Evolutionary conservation across 2,329 filamentous ascomycete genomes (phyloP), one percentile per base, ranked within the genome.

Genomic region (Talaromyces sp.): DNA sequence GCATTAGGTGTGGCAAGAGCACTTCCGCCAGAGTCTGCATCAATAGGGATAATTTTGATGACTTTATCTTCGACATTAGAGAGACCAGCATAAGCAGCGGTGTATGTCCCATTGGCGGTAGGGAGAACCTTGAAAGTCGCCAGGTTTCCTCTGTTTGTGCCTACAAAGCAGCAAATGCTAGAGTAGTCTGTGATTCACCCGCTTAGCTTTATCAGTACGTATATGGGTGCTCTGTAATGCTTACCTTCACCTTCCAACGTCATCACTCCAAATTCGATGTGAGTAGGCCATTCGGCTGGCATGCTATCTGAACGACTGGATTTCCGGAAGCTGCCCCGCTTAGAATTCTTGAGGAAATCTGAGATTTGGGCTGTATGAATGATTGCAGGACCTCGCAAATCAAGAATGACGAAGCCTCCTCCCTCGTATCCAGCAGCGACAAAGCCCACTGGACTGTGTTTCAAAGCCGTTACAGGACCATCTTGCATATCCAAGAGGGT

Each of bases 361-460:
- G 81, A 80, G 57, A 93, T 77, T 13, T 86, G 84, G 1, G 84
- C 85, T 47, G 86, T 87, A 68, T 89, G 91, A 55, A 97, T 94
- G 42, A 97, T 81, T 0, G 86, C 81, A 17, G 94, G 94, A 0
- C 92, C 93, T 52, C 94, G 86, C 56, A 99, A 79, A 70, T 99
- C 94, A 47, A 97, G 84, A 33, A 99, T 83, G 8, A 84, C 88
- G 33, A 99, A 73, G 58, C 85, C 85, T 2, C 94, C 94, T 35
- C 85, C 84, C 70, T 96, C 89, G 9, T 91, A 96, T 0, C 91
- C 94, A 27, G 88, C 86, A 10, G 88, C 92, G 10, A 96, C 84
- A 67, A 99, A 99, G 0, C 94, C 94, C 11, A 97, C 86, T 70
- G 96, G 90, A n/a, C 91, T 94, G 51, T 94, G 85, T 52, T 90